Base-by-base conservation (phyloP, 495 filamentous ascomycete genomes). In the Penicillium lagena region DNA sequence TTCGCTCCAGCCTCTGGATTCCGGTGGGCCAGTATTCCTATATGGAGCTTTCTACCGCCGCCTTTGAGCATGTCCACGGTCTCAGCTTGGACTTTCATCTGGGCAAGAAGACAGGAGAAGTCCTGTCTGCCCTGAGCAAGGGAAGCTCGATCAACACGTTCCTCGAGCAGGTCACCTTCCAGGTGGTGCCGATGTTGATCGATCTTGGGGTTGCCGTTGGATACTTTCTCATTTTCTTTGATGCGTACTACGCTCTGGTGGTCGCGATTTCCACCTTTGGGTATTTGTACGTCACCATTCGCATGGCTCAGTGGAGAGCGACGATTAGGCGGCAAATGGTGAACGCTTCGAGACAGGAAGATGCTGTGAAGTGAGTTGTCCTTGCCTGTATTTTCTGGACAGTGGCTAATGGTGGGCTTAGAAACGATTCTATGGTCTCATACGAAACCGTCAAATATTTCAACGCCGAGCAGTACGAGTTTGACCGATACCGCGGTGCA, bases 381-480 rank as follows among this genome's bases (percentile, higher is more conserved):
- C 12, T 4, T 8, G 31, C 28, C 14, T 2, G 33, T 27, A 33
- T 12, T 5, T 35, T 29, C 2, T 2, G n/a, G n/a, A 34, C 9
- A 34, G n/a, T 10, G 32, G 32, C 32, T 10, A 34, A 10, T 10
- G 9, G 7, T 34, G 32, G 7, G 1, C 7, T 1, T 42, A 83
- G 79, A 70, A 96, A 96, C 53, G 94, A 98, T 58, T 96, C 93
- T 0, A 94, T 98, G 78, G 82, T 90, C 31, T 93, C 90, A 9
- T 98, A 97, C 60, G 93, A 98, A 64, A 97, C 93, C 17, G 93
- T 98, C 56, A 97, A 98, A 62, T 97, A 97, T 59, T 98, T 98
- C 76, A 96, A 96, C 57, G 91, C 93, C 2, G 93, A 98, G 59
- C 74, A 81, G 7, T 95, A 90, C 62, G 93, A 98, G 56, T 96